Conservation (phyloP, 495 filamentous ascomycete species). For the Penicillium crystallinum region DNA sequence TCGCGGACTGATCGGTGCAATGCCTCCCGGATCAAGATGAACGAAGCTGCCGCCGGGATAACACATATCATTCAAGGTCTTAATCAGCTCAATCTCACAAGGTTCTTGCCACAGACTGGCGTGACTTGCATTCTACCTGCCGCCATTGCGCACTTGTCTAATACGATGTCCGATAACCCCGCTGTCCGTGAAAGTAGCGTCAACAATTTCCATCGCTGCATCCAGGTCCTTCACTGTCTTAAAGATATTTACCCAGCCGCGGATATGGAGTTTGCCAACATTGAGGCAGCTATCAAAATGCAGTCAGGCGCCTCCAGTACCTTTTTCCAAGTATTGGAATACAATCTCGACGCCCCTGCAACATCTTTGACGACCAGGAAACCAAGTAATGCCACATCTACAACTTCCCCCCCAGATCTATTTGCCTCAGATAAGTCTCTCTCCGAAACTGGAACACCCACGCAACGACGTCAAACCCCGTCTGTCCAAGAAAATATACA, state of each 20-base stretch:
- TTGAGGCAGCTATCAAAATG: conserved; percentile 70
- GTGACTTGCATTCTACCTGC: conserved; percentile 83
- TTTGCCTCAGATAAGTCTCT: neutral
- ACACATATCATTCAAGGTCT: conserved; percentile 69
- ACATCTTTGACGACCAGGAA: conserved; percentile 11
- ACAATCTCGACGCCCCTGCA: conserved; percentile 17
- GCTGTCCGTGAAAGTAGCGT: conserved; percentile 59
- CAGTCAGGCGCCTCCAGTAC: conserved; percentile 28
- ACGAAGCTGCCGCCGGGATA: conserved; percentile 70
- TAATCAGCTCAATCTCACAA: conserved; percentile 61
- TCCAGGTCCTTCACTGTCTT: conserved; percentile 69
- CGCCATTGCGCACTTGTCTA: conserved; percentile 80
- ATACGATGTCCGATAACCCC: conserved; percentile 69
- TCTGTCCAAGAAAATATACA: neutral
- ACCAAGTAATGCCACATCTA: conserved; percentile 13
- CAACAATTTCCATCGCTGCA: conserved; percentile 71
- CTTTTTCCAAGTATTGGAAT: conserved; percentile 37
- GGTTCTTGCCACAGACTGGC: conserved; percentile 74
- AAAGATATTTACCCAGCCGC: conserved; percentile 80
- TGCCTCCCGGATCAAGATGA: conserved; percentile 64
- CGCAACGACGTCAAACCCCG: neutral
- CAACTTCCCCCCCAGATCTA: conserved; percentile 4
- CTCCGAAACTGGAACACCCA: neutral
- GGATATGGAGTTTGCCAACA: conserved; percentile 71
- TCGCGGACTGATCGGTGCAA: conserved; percentile 32